These are phyloP conservation scores for Xylaria sp. DNA, from an alignment of 2,329 filamentous ascomycete genomes.

Conservation along the genomic window DNA sequence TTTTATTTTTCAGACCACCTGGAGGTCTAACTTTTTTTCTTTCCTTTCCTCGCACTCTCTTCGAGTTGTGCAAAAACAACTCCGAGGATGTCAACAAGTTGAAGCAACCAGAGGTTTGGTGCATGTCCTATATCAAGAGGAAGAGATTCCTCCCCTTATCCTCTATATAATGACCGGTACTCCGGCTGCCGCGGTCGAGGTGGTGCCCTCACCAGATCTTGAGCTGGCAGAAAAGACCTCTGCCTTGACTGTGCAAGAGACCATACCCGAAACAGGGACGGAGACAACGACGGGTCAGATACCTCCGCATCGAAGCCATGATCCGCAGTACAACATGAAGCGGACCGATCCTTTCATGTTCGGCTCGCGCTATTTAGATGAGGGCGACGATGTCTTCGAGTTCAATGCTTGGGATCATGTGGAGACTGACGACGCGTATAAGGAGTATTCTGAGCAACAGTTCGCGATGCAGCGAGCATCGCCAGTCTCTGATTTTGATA, in stretches of 20 bases:
- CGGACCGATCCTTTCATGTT: constrained; percentile 94
- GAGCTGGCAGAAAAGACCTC: constrained; percentile 38
- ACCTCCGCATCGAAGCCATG: constrained; percentile 71
- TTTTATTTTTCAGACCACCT: constrained; percentile 5
- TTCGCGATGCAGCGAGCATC: constrained; percentile 82
- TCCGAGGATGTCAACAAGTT: constrained; percentile 30
- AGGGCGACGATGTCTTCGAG: constrained; percentile 89
- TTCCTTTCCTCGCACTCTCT: constrained; percentile 7
- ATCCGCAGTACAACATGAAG: constrained; percentile 77
- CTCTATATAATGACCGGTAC: constrained; percentile 32
- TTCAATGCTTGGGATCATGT: constrained; percentile 99
- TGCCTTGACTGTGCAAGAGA: constrained; percentile 38
- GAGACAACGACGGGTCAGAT: constrained; percentile 39
- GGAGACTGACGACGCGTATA: constrained; percentile 87
- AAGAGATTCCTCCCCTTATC: constrained; percentile 12
- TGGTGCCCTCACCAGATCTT: constrained; percentile 33
- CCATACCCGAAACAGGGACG: constrained; percentile 4
- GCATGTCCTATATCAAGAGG: constrained; percentile 3
- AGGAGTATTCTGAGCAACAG: constrained; percentile 83
- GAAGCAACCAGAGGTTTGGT: constrained; percentile 16
- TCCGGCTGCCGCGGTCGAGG: constrained; percentile 17
- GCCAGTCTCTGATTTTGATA: constrained; percentile 93
- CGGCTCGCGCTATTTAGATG: constrained; percentile 82
- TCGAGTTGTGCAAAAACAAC: constrained; percentile 23
- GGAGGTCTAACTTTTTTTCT: constrained; percentile 6